Evolutionary conservation across 352 stramenopile genomes (phyloP).

Genomic region (Phytopythium mirpurense): DNA sequence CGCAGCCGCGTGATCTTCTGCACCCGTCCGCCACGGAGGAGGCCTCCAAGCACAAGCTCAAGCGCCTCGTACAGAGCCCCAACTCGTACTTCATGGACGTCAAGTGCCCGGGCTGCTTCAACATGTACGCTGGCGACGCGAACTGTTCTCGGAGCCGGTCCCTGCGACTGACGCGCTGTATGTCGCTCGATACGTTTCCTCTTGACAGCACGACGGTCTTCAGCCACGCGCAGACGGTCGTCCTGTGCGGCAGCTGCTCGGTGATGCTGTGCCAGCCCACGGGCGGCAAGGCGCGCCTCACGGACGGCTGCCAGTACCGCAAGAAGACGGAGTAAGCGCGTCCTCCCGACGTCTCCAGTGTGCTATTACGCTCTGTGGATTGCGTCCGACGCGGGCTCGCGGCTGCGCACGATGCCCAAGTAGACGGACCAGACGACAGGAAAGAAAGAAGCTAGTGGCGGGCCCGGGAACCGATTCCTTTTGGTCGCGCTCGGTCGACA

Average conservation of each 20-base stretch:
- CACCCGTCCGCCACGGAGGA: conserved; percentile 94
- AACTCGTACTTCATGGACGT: conserved; percentile 99
- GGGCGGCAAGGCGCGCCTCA: conserved; percentile 96
- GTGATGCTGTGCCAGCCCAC: conserved; percentile 99
- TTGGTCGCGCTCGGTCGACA: no score
- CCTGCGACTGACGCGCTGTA: not conserved
- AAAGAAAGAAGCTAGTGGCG: conserved; percentile 11
- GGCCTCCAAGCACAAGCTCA: conserved; percentile 99
- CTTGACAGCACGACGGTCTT: conserved; percentile 96
- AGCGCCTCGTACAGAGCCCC: conserved; percentile 98
- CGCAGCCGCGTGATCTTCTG: conserved; percentile 93
- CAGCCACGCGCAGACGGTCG: conserved; percentile 97
- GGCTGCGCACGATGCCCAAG: conserved; percentile 5
- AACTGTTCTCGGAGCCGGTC: not conserved
- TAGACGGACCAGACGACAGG: conserved; percentile 7
- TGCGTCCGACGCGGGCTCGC: not conserved
- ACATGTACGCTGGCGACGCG: conserved; percentile 80
- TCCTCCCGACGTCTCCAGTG: not conserved
- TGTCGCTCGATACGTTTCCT: not conserved
- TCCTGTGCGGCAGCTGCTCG: conserved; percentile 96
- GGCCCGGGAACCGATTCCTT: conserved; percentile 3
- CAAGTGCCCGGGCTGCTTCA: conserved; percentile 99
- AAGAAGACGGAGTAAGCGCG: conserved; percentile 98
- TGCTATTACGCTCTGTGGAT: conserved; percentile 7
- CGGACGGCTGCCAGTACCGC: conserved; percentile 99